Percentiles rank a stretch among this genome's conserved stretches.
Evolutionary conservation across 2,329 filamentous ascomycete genomes (phyloP).

Genomic region (Cladosporium sphaerospermum): DNA sequence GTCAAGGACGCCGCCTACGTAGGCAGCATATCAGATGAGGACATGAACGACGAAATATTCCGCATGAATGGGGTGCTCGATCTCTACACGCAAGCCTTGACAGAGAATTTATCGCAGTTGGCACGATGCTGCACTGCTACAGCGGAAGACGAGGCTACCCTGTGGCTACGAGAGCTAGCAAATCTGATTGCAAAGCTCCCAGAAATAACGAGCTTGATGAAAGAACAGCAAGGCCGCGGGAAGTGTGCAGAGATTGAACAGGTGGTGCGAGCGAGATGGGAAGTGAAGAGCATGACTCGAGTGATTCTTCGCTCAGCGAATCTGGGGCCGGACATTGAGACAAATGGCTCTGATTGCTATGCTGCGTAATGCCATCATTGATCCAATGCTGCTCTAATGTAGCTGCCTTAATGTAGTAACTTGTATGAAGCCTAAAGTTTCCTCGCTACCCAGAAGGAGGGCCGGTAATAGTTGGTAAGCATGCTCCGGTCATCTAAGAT

Average conservation of each 20-base stretch:
- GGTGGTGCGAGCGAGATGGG: not conserved
- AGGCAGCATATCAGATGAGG: not conserved
- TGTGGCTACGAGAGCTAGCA: not conserved
- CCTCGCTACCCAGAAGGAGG: constrained; percentile 77
- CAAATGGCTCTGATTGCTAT: not conserved
- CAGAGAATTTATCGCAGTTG: not conserved
- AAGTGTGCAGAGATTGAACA: not conserved
- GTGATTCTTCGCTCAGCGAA: not conserved
- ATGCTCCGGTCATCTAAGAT: constrained; percentile 81
- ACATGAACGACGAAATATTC: not conserved
- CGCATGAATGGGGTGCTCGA: not conserved
- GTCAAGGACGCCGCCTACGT: not conserved
- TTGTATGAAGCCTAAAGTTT: constrained; percentile 43
- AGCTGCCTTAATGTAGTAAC: too few relatives aligned
- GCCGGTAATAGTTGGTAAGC: constrained; percentile 74
- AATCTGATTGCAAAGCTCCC: not conserved
- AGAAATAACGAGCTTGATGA: not conserved
- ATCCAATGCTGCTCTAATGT: not conserved
- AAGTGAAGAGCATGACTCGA: not conserved
- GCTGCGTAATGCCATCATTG: not conserved
- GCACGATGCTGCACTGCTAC: not conserved
- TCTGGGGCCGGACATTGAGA: not conserved
- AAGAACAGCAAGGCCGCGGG: not conserved
- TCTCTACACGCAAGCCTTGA: not conserved
- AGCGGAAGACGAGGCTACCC: not conserved